Evolutionary conservation across 1,284 basidiomycete genomes (phyloP), one percentile per base, ranked within the genome.

Genomic region (Rhodotorula sp.): DNA sequence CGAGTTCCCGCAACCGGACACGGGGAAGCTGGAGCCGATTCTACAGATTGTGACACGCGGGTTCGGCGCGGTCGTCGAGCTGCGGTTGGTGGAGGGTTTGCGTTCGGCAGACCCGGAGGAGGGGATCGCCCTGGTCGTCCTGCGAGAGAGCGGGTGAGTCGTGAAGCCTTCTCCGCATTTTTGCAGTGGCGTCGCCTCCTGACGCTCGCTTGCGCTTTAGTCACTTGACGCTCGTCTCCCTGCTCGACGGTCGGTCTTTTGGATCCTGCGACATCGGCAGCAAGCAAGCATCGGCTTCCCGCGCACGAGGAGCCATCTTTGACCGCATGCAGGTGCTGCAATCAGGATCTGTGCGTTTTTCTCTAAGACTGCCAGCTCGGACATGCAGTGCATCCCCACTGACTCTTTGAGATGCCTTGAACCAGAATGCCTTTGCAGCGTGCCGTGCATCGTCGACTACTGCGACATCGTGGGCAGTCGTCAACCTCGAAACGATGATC

Each of bases 131-230:
- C 21, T 73, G 12, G 5, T 72, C 0, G 70, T 70, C 1, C 56
- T 77, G 39, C 31, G 73, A 18, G 16, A 58, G 29, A 71, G 49
- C 58, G 76, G 76, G 74, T 75, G 43, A 39, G 71, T 67, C 18
- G 29, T 26, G n/a, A 16, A 5, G 5, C 26, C 14, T 8, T 56
- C 26, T n/a, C 12, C n/a, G 26, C 26, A 18, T 4, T 12, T 15
- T 26, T 29, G 10, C 23, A 26, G n/a, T 56, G 49, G 49, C 49
- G 49, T 23, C 49, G 49, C 6, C 26, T 31, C 1, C 14, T 29
- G 20, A 26, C 54, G 7, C n/a, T 3, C 3, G n/a, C 2, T 5
- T 10, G 43, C 54, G 34, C 5, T 34, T 18, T 59, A 76, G 75
- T 3, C 60, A 58, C 7, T 65, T 76, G 2, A 62, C 72, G 3